These are phyloP conservation scores for Dryadomyces quercus-mongolicae DNA, from an alignment of 2,329 filamentous ascomycete genomes.

Conservation along the genomic window DNA sequence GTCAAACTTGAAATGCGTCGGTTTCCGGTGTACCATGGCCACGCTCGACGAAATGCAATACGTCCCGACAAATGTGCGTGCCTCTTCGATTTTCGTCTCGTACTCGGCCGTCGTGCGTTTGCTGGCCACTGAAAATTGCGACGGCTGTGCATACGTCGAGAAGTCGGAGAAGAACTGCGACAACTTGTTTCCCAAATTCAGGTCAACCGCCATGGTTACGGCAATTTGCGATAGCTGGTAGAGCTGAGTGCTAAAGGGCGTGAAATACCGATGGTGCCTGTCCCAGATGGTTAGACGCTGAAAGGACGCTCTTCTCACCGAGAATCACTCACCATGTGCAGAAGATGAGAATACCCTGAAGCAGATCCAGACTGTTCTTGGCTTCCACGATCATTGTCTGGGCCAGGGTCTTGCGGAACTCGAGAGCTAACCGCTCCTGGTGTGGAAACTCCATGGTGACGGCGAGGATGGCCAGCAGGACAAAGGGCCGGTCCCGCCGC, in stretches of 20 bases:
- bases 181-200: slow-evolving; percentile 6
- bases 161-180: neutral
- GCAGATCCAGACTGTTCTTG: slow-evolving; percentile 10
- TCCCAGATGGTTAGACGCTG: too few relatives aligned
- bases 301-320: neutral
- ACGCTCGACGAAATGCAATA: slow-evolving; percentile 13
- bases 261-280: slow-evolving; percentile 13
- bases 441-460: slow-evolving; percentile 4
- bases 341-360: slow-evolving; percentile 14
- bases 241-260: slow-evolving; percentile 10
- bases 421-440: slow-evolving; percentile 10
- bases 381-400: slow-evolving; percentile 13
- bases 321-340: slow-evolving; percentile 10
- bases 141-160: neutral
- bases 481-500: slow-evolving; percentile 11
- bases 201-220: slow-evolving; percentile 11
- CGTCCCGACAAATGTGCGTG: slow-evolving; percentile 11
- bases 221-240: slow-evolving; percentile 14
- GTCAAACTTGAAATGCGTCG: slow-evolving; percentile 12
- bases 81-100: slow-evolving; percentile 9
- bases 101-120: slow-evolving; percentile 1
- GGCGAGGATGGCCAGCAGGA: slow-evolving; percentile 13
- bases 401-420: slow-evolving; percentile 12
- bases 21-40: slow-evolving; percentile 11
- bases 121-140: neutral